Conservation (phyloP, 202 grass and related monocot species). For the Panicum hallii region DNA sequence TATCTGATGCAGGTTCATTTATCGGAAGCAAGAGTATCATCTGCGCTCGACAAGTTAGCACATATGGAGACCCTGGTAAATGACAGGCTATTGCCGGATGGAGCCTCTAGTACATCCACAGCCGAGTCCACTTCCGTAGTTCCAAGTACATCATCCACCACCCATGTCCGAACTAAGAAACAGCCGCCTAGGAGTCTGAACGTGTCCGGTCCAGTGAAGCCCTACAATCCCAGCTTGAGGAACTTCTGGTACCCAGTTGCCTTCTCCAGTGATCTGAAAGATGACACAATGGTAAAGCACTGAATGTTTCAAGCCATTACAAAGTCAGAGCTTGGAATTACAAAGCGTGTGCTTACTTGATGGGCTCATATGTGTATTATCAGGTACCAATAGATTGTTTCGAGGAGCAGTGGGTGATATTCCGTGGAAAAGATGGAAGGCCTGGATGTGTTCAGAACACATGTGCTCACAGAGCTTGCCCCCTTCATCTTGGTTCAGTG, state of each 20-base stretch:
- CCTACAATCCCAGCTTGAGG: slow-evolving; percentile 75
- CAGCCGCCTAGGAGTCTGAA: slow-evolving; percentile 51
- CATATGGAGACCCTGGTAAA: slow-evolving; percentile 87
- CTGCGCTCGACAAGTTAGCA: slow-evolving; percentile 79
- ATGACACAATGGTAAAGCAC: slow-evolving; percentile 82
- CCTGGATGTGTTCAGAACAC: slow-evolving; percentile 96
- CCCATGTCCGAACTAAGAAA: slow-evolving; percentile 49
- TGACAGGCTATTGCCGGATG: slow-evolving; percentile 63
- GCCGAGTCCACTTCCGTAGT: slow-evolving; percentile 47
- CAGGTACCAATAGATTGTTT: slow-evolving; percentile 98
- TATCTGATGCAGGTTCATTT: slow-evolving; percentile 66
- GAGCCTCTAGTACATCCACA: slow-evolving; percentile 48
- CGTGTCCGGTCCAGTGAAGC: slow-evolving; percentile 82
- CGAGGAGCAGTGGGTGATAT: slow-evolving; percentile 96
- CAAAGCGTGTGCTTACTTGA: slow-evolving; percentile 30
- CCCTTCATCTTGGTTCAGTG: slow-evolving; percentile 94
- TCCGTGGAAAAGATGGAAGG: slow-evolving; percentile 84
- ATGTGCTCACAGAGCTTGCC: slow-evolving; percentile 98
- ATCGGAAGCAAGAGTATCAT: slow-evolving; percentile 73
- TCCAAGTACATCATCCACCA: slow-evolving; percentile 68
- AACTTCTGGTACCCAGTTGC: slow-evolving; percentile 99
- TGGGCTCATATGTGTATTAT: slow-evolving; percentile 1
- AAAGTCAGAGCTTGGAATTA: not conserved
- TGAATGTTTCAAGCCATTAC: not conserved
- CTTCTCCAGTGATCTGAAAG: slow-evolving; percentile 93